Base-by-base conservation (phyloP, 2,329 filamentous ascomycete species). In the Hymenoscyphus scutula region DNA sequence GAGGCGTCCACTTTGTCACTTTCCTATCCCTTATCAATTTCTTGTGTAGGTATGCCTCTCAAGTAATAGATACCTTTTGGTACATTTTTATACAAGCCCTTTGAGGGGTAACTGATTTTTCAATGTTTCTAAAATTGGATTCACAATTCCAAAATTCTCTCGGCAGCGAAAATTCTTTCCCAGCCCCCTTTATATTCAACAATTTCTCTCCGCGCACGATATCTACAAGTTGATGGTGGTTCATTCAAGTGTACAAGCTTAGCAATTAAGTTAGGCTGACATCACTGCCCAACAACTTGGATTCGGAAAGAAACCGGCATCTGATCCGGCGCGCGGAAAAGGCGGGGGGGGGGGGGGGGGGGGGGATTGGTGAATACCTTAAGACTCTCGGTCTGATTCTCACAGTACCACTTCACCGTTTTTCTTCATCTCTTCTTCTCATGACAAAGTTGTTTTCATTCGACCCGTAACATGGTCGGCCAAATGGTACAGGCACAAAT, bases 231-330 rank as follows among this genome's bases (percentile, higher is more conserved):
- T 6, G n/a, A 48, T 48, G 41, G 41, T 48, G 23, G n/a, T 48
- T 48, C 38, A 37, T 48, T 48, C 19, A 25, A 48, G 5, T 15
- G 23, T 23, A 51, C 34, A 37, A 37, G 34, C n/a, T 13, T 37
- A 37, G 34, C 34, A 37, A 15, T 37, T 37, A 25, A 51, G 19
- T 51, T 51, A 23, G 23, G 45, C 45, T 51, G 8, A 37, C 45
- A 23, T 51, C 45, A 51, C 45, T 51, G 45, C 45, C 45, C 45
- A 51, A 51, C 45, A 10, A 13, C 45, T 51, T 23, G 45, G 45
- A 37, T 13, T 37, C 34, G 34, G 34, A 37, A 17, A 17, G 19
- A 51, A 23, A 25, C 3, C 45, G 45, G 45, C 8, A 23, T 25
- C 19, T 51, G 19, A 13, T 6, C 45, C 19, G 45, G 45, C 19